phyloP scores from a whole-genome alignment of 345 rosid genomes.

The Syzygium aromaticum region DNA sequence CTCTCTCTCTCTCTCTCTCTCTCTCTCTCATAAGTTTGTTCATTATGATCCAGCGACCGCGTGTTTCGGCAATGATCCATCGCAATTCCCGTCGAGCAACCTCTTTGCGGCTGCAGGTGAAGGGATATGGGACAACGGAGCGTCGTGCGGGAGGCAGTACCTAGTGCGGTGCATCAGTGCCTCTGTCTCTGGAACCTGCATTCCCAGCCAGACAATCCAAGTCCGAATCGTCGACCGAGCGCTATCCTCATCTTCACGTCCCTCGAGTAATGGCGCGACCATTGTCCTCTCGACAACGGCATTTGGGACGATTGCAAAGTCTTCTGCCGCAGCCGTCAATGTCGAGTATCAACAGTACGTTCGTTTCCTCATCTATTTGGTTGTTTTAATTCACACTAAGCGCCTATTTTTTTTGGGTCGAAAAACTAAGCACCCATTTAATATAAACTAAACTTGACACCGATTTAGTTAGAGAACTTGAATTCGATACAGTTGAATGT shows the following conservation, averaged over 20 bases:
- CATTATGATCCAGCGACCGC: slow-evolving; percentile 30
- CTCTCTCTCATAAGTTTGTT: neutral
- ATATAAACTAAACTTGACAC: neutral
- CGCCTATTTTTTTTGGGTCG: neutral
- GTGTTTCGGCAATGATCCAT: slow-evolving; percentile 23
- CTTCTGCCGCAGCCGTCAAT: slow-evolving; percentile 24
- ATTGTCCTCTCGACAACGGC: slow-evolving; percentile 36
- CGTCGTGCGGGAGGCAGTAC: slow-evolving; percentile 48
- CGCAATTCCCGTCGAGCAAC: slow-evolving; percentile 38
- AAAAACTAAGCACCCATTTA: neutral
- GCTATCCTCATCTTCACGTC: slow-evolving; percentile 12
- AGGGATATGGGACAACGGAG: slow-evolving; percentile 62
- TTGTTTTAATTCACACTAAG: neutral
- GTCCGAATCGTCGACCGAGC: slow-evolving; percentile 2
- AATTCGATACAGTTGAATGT: neutral
- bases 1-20: neutral
- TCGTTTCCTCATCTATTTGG: neutral
- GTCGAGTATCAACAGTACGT: slow-evolving; percentile 43
- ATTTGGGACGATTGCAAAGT: slow-evolving; percentile 21
- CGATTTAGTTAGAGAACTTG: neutral
- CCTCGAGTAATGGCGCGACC: slow-evolving; percentile 21
- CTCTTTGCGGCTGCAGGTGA: slow-evolving; percentile 50
- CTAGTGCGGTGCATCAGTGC: slow-evolving; percentile 46
- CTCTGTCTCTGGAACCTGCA: slow-evolving; percentile 15
- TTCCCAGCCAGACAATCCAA: slow-evolving; percentile 15